Evolutionary conservation across 2,329 filamentous ascomycete species (phyloP).

Genomic region (Dactylonectria estremocensis): DNA sequence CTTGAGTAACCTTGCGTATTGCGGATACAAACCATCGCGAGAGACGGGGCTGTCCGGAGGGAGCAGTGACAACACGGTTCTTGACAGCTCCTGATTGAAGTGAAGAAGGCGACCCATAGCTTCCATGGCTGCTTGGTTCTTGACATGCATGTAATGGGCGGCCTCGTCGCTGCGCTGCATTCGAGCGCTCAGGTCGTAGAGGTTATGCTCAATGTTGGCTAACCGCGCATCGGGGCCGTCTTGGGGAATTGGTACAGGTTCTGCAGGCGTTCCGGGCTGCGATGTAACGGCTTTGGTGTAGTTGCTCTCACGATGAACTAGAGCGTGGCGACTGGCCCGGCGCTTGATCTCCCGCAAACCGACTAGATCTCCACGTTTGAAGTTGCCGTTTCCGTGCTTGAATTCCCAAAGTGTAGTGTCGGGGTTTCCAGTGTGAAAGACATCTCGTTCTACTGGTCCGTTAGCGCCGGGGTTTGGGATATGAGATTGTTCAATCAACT

Average conservation of each 20-base stretch:
- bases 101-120: conserved; percentile 79
- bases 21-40: conserved; percentile 79
- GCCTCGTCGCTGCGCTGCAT: conserved; percentile 88
- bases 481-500: background rate
- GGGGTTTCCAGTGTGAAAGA: conserved; percentile 94
- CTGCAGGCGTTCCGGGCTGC: conserved; percentile 87
- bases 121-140: conserved; percentile 87
- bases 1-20: conserved; percentile 58
- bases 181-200: conserved; percentile 85
- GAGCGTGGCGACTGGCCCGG: conserved; percentile 89
- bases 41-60: conserved; percentile 84
- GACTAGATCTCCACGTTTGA: conserved; percentile 93
- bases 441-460: conserved; percentile 84
- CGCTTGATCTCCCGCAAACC: conserved; percentile 96
- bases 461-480: conserved; percentile 15
- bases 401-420: conserved; percentile 98
- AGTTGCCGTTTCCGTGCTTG: conserved; percentile 97
- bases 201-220: conserved; percentile 81
- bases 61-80: conserved; percentile 80
- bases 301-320: conserved; percentile 93
- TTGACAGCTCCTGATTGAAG: conserved; percentile 89
- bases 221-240: conserved; percentile 85
- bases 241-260: conserved; percentile 78
- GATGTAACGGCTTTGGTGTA: conserved; percentile 81
- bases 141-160: conserved; percentile 83